phyloP scores from a whole-genome alignment of 2,329 filamentous ascomycete species.

The Aspergillus neoniger region DNA sequence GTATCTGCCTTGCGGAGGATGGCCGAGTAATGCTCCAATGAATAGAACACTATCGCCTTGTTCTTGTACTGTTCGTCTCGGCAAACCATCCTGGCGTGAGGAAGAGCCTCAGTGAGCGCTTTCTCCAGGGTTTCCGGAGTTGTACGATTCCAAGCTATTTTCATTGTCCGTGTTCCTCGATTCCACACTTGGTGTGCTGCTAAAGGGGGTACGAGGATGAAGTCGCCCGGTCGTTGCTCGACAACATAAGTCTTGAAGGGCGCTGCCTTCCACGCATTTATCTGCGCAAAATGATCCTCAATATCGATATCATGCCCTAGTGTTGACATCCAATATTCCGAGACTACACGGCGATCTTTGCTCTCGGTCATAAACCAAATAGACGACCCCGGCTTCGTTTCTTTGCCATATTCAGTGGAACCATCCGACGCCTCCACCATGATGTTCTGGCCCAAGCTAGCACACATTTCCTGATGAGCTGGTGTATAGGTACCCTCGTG shows the following conservation, averaged over 20 bases:
- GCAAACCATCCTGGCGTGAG: slow-evolving; percentile 86
- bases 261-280: slow-evolving; percentile 93
- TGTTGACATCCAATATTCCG: slow-evolving; percentile 90
- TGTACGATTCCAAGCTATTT: slow-evolving; percentile 96
- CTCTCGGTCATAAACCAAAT: slow-evolving; percentile 99
- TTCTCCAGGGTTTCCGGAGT: slow-evolving; percentile 87
- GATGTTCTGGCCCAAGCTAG: slow-evolving; percentile 91
- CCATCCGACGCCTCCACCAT: slow-evolving; percentile 86
- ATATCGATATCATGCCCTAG: slow-evolving; percentile 96
- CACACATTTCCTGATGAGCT: slow-evolving; percentile 96
- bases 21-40: slow-evolving; percentile 73
- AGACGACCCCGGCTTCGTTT: slow-evolving; percentile 76
- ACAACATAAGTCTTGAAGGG: slow-evolving; percentile 92
- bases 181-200: slow-evolving; percentile 99
- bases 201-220: slow-evolving; percentile 88
- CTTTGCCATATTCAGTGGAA: slow-evolving; percentile 67
- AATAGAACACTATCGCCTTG: slow-evolving; percentile 91
- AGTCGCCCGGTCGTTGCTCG: slow-evolving; percentile 86
- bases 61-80: slow-evolving; percentile 99
- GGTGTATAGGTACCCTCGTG: slow-evolving; percentile 97
- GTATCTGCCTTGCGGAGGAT: slow-evolving; percentile 61
- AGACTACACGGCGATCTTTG: slow-evolving; percentile 84
- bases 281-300: slow-evolving; percentile 93
- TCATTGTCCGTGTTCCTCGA: slow-evolving; percentile 90
- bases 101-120: slow-evolving; percentile 82